phyloP scores from a whole-genome alignment of 208 protist genomes.

The Lotmaria passim region DNA sequence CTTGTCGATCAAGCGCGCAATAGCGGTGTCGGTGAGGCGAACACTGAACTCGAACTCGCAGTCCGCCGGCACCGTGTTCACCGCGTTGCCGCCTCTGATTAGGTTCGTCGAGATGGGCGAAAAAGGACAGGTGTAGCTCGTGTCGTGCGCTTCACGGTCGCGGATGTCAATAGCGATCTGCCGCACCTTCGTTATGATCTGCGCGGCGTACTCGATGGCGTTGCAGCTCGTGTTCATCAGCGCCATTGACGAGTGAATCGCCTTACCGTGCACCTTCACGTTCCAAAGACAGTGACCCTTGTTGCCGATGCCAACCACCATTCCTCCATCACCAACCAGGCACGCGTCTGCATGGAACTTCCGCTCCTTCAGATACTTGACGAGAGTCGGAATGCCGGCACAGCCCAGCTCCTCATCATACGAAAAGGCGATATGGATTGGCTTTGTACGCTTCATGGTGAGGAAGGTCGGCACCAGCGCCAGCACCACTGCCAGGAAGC shows the following conservation, averaged over 20 bases:
- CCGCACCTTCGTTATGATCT: conserved; percentile 51
- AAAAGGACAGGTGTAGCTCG: conserved; percentile 35
- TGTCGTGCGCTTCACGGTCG: conserved; percentile 25
- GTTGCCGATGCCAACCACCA: conserved; percentile 41
- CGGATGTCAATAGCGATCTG: conserved; percentile 39
- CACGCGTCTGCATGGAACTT: conserved; percentile 41
- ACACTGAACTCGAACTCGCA: conserved; percentile 45
- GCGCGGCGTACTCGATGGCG: conserved; percentile 46
- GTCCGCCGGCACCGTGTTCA: conserved; percentile 55
- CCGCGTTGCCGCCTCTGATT: conserved; percentile 43
- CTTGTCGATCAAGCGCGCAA: conserved; percentile 19
- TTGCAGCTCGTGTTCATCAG: conserved; percentile 56
- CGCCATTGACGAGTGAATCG: conserved; percentile 51
- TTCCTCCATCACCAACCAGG: conserved; percentile 36
- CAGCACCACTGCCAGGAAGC: conserved; percentile 53
- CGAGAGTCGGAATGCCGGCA: conserved; percentile 34
- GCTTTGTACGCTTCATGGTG: conserved; percentile 49
- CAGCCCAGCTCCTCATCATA: conserved; percentile 59
- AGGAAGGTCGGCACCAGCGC: conserved; percentile 42
- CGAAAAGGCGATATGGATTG: conserved; percentile 55
- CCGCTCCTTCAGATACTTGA: conserved; percentile 34
- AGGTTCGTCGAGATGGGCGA: conserved; percentile 29
- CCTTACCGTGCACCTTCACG: conserved; percentile 48
- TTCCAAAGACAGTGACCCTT: conserved; percentile 40
- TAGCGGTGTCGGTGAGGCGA: conserved; percentile 33